Conservation (phyloP, 192 early-diverging fungal species). For the Lunasporangiospora selenospora region DNA sequence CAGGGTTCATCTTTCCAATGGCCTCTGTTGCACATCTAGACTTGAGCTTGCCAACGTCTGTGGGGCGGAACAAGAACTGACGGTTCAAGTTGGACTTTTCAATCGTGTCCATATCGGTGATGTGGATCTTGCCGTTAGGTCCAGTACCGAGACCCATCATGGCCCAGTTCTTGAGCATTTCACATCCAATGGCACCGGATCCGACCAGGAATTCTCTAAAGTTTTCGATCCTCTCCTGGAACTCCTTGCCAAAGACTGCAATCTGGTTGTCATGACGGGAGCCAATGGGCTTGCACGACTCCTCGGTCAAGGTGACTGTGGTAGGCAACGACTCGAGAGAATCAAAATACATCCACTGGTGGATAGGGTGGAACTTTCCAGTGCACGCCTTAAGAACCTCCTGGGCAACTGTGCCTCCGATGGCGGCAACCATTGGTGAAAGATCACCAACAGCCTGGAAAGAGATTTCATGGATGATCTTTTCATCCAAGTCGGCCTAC, state of each 20-base stretch:
- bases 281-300: slow-evolving; percentile 75
- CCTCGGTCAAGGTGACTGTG: slow-evolving; percentile 69
- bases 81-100: slow-evolving; percentile 99
- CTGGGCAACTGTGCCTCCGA: slow-evolving; percentile 96
- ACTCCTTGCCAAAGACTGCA: slow-evolving; percentile 93
- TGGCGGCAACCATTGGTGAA: slow-evolving; percentile 94
- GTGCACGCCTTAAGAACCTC: slow-evolving; percentile 99
- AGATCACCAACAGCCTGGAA: slow-evolving; percentile 92
- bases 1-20: slow-evolving; percentile 92
- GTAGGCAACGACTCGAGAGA: slow-evolving; percentile 95
- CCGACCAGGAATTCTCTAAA: slow-evolving; percentile 95
- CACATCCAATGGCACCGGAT: slow-evolving; percentile 99
- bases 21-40: slow-evolving; percentile 89
- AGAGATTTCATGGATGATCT: slow-evolving; percentile 86
- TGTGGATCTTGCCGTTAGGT: slow-evolving; percentile 76
- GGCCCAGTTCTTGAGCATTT: slow-evolving; percentile 99
- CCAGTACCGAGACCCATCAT: slow-evolving; percentile 92
- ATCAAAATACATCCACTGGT: slow-evolving; percentile 97
- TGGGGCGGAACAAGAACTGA: slow-evolving; percentile 96
- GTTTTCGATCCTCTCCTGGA: slow-evolving; percentile 88
- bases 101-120: slow-evolving; percentile 99
- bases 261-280: slow-evolving; percentile 97
- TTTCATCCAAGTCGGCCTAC: slow-evolving; percentile 79
- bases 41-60: slow-evolving; percentile 93
- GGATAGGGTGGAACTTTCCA: slow-evolving; percentile 94